Percentiles rank a stretch among this genome's conserved stretches.
These are phyloP conservation scores for Leucosporidium creatinivorum DNA, from an alignment of 768 basidiomycete genomes.

Conservation along the genomic window DNA sequence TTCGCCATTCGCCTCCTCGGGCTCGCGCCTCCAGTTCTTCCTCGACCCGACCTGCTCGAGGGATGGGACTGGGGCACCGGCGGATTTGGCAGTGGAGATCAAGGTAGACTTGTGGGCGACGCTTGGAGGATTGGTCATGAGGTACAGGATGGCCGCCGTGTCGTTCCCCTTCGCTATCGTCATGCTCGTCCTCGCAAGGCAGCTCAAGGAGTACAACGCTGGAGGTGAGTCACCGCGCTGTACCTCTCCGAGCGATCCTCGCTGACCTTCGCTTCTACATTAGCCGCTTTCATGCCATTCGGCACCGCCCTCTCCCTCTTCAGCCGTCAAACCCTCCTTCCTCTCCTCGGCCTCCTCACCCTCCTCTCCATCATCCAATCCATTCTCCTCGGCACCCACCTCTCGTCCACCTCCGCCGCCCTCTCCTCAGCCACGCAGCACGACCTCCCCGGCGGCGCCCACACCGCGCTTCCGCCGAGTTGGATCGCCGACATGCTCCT, in stretches of 20 bases:
- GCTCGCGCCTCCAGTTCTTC: slow-evolving; percentile 38
- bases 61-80: slow-evolving; percentile 9
- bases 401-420: background rate
- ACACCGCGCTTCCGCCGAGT: background rate
- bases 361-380: slow-evolving; percentile 18
- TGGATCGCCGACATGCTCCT: slow-evolving; percentile 25
- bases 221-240: slow-evolving; percentile 21
- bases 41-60: slow-evolving; percentile 26
- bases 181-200: slow-evolving; percentile 47
- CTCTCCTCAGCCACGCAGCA: background rate
- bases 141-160: slow-evolving; percentile 66
- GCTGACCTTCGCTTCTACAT: background rate
- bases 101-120: slow-evolving; percentile 64
- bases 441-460: background rate
- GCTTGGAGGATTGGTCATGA: slow-evolving; percentile 59
- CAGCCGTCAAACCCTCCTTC: slow-evolving; percentile 17
- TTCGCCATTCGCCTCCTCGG: slow-evolving; percentile 36
- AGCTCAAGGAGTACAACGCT: slow-evolving; percentile 26
- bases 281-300: slow-evolving; percentile 29
- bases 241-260: background rate
- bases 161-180: slow-evolving; percentile 71
- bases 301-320: slow-evolving; percentile 12
- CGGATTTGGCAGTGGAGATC: slow-evolving; percentile 45
- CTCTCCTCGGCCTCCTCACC: slow-evolving; percentile 50
- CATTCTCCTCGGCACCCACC: slow-evolving; percentile 2